phyloP scores from a whole-genome alignment of 208 protist species.

The Crithidia expoeki region DNA sequence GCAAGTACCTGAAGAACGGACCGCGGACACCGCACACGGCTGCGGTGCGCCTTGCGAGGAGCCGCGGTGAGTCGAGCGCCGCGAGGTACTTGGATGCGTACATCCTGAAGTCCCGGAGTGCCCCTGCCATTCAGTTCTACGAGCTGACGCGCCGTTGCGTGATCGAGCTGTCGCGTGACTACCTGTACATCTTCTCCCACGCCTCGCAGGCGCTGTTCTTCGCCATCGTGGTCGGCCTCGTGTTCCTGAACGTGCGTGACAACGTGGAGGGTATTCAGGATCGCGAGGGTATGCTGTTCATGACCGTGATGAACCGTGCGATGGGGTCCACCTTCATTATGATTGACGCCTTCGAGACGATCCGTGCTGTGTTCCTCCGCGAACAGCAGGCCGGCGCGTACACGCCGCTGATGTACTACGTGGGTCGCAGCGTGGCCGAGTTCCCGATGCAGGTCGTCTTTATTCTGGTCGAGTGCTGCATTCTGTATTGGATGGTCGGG shows the following conservation, averaged over 20 bases:
- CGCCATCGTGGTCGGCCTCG: conserved; percentile 61
- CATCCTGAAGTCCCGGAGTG: conserved; percentile 51
- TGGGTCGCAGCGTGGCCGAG: conserved; percentile 47
- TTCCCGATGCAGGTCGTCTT: conserved; percentile 57
- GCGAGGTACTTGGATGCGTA: conserved; percentile 54
- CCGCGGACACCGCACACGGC: conserved; percentile 57
- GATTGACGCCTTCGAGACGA: conserved; percentile 52
- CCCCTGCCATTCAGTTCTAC: conserved; percentile 52
- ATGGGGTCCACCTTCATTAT: conserved; percentile 62
- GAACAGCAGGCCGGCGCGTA: conserved; percentile 77
- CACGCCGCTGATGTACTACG: conserved; percentile 63
- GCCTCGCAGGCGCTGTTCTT: conserved; percentile 68
- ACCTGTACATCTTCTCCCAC: conserved; percentile 49
- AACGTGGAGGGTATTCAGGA: conserved; percentile 59
- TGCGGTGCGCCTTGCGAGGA: conserved; percentile 44
- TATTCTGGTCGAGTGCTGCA: conserved; percentile 42
- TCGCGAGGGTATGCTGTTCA: conserved; percentile 73
- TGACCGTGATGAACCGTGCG: conserved; percentile 56
- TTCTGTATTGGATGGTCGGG: conserved; percentile 73
- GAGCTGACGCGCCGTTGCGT: conserved; percentile 52
- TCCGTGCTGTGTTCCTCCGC: conserved; percentile 56
- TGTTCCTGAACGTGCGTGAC: conserved; percentile 67
- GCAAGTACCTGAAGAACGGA: conserved; percentile 55
- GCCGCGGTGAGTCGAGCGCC: conserved; percentile 42
- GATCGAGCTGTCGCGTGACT: conserved; percentile 50